These are phyloP conservation scores for Psilocybe subaeruginosa DNA, from an alignment of 768 basidiomycete species.

Conservation along the genomic window DNA sequence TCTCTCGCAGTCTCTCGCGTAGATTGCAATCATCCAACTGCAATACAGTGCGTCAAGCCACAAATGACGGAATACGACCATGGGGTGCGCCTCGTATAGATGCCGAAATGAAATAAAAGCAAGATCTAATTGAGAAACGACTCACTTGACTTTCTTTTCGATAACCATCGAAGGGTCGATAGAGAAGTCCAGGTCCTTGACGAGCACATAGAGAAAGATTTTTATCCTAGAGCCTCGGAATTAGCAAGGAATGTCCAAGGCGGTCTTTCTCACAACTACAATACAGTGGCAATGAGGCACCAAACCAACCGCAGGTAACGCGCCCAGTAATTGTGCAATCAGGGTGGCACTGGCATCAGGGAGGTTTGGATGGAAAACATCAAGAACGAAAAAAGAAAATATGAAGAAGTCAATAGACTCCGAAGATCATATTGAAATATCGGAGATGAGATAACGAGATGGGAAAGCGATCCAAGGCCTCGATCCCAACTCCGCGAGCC, in stretches of 20 bases:
- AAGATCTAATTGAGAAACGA: conserved; percentile 17
- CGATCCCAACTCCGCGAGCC: conserved; percentile 19
- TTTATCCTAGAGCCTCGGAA: conserved; percentile 52
- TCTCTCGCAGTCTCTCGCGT: background rate
- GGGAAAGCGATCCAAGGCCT: conserved; percentile 17
- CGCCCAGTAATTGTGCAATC: conserved; percentile 11
- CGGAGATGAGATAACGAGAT: conserved; percentile 18
- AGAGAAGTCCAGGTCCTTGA: conserved; percentile 59
- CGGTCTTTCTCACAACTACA: conserved; percentile 2
- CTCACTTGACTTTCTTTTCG: conserved; percentile 69
- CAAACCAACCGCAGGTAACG: background rate
- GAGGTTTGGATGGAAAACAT: conserved; percentile 30
- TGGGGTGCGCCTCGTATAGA: background rate
- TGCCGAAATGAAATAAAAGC: conserved; percentile 4
- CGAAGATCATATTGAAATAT: conserved; percentile 18
- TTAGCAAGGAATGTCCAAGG: conserved; percentile 13
- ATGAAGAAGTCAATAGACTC: conserved; percentile 4
- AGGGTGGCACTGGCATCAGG: conserved; percentile 16
- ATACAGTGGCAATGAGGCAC: background rate
- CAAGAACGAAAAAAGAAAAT: conserved; percentile 16
- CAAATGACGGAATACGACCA: conserved; percentile 14
- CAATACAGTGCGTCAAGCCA: background rate
- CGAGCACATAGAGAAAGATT: conserved; percentile 58
- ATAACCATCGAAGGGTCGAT: conserved; percentile 54
- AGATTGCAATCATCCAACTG: background rate